Evolutionary conservation across 1,139 yeast genomes (phyloP).

Genomic region (Martiniozyma asiatica): DNA sequence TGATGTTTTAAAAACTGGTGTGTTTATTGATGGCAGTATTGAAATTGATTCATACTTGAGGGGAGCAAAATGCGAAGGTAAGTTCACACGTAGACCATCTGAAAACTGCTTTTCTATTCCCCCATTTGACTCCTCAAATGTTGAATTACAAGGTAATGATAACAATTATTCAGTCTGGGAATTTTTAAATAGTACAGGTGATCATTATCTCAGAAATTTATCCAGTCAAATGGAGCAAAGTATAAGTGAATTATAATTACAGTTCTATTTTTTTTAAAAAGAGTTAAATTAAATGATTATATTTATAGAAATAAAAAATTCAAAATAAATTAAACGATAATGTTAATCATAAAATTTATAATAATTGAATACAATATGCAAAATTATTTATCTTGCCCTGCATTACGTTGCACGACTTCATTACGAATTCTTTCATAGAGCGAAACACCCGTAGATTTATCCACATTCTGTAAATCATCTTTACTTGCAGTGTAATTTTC

Average conservation of each 20-base stretch:
- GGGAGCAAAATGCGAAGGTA: conserved; percentile 5
- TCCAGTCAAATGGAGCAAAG: conserved; percentile 17
- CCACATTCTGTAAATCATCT: too few species aligned
- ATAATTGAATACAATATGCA: too few species aligned
- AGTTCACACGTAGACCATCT: conserved; percentile 3
- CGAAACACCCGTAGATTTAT: too few species aligned
- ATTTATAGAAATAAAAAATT: too few species aligned
- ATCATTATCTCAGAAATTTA: conserved; percentile 14
- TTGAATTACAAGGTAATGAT: neutral
- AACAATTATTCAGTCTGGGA: conserved; percentile 13
- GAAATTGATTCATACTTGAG: conserved; percentile 11
- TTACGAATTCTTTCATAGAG: too few species aligned
- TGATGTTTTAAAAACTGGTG: conserved; percentile 4
- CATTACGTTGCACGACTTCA: too few species aligned
- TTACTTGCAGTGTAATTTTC: too few species aligned
- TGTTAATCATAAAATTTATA: too few species aligned
- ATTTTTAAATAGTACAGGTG: conserved; percentile 17
- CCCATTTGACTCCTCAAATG: neutral
- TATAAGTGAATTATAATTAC: conserved; percentile 1
- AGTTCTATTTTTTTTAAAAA: too few species aligned
- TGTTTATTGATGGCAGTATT: conserved; percentile 10
- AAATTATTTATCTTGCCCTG: too few species aligned
- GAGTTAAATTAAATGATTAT: too few species aligned
- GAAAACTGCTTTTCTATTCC: neutral
- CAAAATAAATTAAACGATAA: too few species aligned